Percentiles rank a stretch among this genome's conserved stretches.
phyloP scores from a whole-genome alignment of 768 basidiomycete genomes.

The Pulveroboletus frians region DNA sequence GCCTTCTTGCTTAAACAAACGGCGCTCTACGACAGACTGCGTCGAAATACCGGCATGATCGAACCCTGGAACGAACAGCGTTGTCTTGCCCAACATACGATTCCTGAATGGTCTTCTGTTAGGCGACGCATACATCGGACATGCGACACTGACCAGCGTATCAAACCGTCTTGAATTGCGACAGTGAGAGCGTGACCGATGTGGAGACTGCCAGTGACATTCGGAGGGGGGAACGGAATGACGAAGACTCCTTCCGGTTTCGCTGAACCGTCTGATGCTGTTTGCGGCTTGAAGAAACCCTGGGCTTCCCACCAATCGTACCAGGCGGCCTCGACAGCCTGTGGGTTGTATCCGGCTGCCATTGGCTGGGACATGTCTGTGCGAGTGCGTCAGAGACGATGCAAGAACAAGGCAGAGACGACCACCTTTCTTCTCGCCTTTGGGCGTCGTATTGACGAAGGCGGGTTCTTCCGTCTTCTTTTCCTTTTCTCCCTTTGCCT shows the following conservation, averaged over 20 bases:
- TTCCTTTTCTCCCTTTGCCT: slow-evolving; percentile 68
- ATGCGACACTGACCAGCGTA: slow-evolving; percentile 66
- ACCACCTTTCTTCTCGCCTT: slow-evolving; percentile 91
- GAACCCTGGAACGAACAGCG: slow-evolving; percentile 88
- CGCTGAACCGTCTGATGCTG: slow-evolving; percentile 49
- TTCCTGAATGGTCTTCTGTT: slow-evolving; percentile 49
- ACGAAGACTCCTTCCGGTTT: slow-evolving; percentile 72
- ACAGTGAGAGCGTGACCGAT: slow-evolving; percentile 93
- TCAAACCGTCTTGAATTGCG: slow-evolving; percentile 83
- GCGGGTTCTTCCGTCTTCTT: slow-evolving; percentile 62
- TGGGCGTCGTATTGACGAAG: slow-evolving; percentile 88
- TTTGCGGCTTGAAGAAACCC: slow-evolving; percentile 83
- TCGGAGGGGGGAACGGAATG: slow-evolving; percentile 89
- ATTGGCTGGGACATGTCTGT: slow-evolving; percentile 83
- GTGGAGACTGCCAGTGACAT: slow-evolving; percentile 93
- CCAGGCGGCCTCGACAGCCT: slow-evolving; percentile 92
- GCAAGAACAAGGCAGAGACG: not conserved
- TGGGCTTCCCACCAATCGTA: slow-evolving; percentile 96
- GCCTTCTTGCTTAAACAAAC: slow-evolving; percentile 77
- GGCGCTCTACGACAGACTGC: slow-evolving; percentile 94
- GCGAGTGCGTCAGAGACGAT: not conserved
- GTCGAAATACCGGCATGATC: slow-evolving; percentile 99
- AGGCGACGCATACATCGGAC: not conserved
- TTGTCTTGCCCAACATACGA: slow-evolving; percentile 91
- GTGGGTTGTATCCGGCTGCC: slow-evolving; percentile 92